phyloP scores from a whole-genome alignment of 1,139 yeast genomes.

The Zygoascus meyerae region DNA sequence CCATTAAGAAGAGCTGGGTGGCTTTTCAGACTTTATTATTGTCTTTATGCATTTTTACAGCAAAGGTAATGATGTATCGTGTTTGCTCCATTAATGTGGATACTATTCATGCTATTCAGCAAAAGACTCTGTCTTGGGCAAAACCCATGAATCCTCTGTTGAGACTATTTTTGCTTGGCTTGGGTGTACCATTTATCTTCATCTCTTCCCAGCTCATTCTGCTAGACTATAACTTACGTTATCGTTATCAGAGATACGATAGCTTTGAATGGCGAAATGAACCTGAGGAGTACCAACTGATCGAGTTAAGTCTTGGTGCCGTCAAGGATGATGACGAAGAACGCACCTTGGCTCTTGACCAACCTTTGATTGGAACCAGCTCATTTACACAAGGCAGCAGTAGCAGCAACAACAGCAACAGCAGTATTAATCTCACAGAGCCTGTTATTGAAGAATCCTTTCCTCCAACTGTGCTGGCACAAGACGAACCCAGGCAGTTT shows the following conservation, averaged over 20 bases:
- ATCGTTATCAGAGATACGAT: background rate
- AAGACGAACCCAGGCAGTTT: too few species aligned
- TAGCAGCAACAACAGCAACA: too few species aligned
- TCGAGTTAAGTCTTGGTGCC: slow-evolving; percentile 1
- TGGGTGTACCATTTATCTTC: slow-evolving; percentile 9
- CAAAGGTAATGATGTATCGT: background rate
- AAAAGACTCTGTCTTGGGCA: slow-evolving; percentile 9
- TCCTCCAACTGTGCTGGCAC: too few species aligned
- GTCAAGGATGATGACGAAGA: slow-evolving; percentile 5
- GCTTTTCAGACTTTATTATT: slow-evolving; percentile 11
- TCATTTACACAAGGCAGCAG: too few species aligned
- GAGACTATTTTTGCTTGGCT: background rate
- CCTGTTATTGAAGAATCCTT: too few species aligned
- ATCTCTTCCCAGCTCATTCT: slow-evolving; percentile 10
- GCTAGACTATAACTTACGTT: slow-evolving; percentile 10
- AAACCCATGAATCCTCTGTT: background rate
- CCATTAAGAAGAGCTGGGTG: slow-evolving; percentile 11
- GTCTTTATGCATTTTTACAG: slow-evolving; percentile 3
- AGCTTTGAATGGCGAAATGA: background rate
- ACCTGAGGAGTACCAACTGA: background rate
- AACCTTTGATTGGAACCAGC: too few species aligned
- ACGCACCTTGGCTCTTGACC: too few species aligned
- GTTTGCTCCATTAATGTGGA: slow-evolving; percentile 1
- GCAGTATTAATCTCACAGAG: too few species aligned
- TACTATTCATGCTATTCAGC: background rate